phyloP scores from a whole-genome alignment of 2,329 filamentous ascomycete genomes.

The Capronia americana region DNA sequence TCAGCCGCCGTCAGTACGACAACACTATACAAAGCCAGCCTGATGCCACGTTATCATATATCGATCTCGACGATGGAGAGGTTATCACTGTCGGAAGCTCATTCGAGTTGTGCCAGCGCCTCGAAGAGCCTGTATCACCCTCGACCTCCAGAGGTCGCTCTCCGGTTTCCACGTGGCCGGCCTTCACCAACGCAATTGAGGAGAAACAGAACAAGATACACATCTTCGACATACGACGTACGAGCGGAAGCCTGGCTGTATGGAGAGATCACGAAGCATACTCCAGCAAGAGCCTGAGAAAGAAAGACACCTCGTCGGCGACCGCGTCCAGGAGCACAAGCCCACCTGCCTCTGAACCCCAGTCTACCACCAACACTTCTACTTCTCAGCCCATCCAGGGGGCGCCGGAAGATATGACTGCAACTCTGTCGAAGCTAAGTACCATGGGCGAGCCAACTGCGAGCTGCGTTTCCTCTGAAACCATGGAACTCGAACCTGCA shows the following conservation, averaged over 20 bases:
- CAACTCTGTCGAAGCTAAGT: background rate
- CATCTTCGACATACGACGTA: conserved; percentile 52
- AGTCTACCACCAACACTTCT: background rate
- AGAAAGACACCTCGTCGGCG: background rate
- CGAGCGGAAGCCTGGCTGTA: conserved; percentile 30
- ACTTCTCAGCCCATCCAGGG: background rate
- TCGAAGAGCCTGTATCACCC: conserved; percentile 48
- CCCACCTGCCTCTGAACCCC: background rate
- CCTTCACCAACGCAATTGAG: conserved; percentile 10
- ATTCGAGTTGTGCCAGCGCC: conserved; percentile 54
- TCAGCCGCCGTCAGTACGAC: conserved; percentile 53
- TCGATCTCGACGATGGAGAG: conserved; percentile 56
- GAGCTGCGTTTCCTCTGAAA: background rate
- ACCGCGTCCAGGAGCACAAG: background rate
- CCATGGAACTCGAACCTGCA: conserved; percentile 21
- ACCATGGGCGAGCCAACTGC: background rate
- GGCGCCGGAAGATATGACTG: too few species aligned
- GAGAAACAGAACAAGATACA: conserved; percentile 46
- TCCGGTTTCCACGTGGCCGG: conserved; percentile 19
- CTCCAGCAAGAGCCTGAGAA: conserved; percentile 29
- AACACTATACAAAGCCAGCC: conserved; percentile 49
- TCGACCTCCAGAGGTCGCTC: conserved; percentile 3
- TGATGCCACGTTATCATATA: conserved; percentile 51
- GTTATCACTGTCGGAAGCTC: conserved; percentile 56
- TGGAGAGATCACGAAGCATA: conserved; percentile 39